phyloP scores from a whole-genome alignment of 164 flowering plant species.

The Tetracentron sinense region DNA sequence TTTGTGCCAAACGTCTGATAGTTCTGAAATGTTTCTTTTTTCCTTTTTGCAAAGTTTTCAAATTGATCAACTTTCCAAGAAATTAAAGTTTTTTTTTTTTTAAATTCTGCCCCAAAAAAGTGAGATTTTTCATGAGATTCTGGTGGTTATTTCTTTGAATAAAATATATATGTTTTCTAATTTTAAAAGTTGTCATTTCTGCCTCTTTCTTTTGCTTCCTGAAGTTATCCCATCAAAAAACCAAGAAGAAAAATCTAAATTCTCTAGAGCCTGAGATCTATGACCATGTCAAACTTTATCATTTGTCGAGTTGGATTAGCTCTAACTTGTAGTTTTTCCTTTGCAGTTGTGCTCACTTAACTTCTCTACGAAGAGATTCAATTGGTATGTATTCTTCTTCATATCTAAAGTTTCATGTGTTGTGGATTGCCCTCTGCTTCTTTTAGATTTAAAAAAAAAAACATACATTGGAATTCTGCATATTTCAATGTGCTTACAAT shows the following conservation, averaged over 20 bases:
- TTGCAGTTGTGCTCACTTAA: slow-evolving; percentile 93
- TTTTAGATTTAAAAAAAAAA: no score
- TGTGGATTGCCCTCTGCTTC: no score
- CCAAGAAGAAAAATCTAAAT: background rate
- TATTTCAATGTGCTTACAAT: background rate
- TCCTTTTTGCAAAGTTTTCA: background rate
- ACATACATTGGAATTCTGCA: background rate
- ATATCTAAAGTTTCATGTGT: background rate
- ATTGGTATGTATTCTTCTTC: slow-evolving; percentile 52
- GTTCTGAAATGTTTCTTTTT: background rate
- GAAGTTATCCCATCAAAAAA: no score
- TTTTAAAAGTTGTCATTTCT: no score
- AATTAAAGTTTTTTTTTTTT: background rate
- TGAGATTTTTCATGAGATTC: no score
- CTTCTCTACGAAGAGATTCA: slow-evolving; percentile 84
- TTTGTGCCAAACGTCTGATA: background rate
- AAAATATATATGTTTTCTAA: no score
- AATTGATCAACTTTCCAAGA: background rate
- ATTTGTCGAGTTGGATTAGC: background rate
- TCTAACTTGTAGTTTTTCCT: slow-evolving; percentile 3
- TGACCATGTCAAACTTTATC: background rate
- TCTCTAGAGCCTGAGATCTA: background rate
- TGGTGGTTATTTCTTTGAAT: no score
- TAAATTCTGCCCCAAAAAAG: background rate
- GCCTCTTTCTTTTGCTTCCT: no score